These are phyloP conservation scores for Filosporella fistucella DNA, from an alignment of 495 filamentous ascomycete genomes.

Conservation along the genomic window DNA sequence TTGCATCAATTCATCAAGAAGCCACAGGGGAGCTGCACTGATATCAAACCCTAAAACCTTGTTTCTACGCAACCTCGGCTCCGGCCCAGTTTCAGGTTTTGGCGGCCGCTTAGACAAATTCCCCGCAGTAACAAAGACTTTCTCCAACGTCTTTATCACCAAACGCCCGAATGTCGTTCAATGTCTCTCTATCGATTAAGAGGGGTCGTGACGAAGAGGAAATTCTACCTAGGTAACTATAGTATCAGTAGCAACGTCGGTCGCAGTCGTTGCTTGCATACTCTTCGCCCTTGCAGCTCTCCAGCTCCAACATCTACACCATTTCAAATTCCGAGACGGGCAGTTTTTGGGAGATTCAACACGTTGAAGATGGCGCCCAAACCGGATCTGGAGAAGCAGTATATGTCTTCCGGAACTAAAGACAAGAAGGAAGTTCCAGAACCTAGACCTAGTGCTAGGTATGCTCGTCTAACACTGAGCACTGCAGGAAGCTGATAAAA, in stretches of 20 bases:
- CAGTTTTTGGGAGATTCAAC: too few relatives aligned
- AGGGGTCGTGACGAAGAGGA: background rate
- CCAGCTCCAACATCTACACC: background rate
- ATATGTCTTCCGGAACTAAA: slow-evolving; percentile 19
- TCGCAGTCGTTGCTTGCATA: too few relatives aligned
- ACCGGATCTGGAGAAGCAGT: slow-evolving; percentile 18
- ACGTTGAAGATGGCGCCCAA: slow-evolving; percentile 9
- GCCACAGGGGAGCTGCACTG: too few relatives aligned
- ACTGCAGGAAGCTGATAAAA: background rate
- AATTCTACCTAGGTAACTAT: background rate
- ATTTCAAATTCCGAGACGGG: too few relatives aligned
- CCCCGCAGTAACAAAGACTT: too few relatives aligned
- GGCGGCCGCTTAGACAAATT: too few relatives aligned
- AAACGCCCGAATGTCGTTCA: slow-evolving; percentile 5
- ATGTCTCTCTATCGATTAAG: slow-evolving; percentile 12
- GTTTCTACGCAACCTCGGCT: too few relatives aligned
- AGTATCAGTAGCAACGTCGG: background rate
- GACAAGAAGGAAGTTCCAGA: slow-evolving; percentile 13
- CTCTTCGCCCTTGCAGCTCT: too few relatives aligned
- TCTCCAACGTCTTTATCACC: too few relatives aligned
- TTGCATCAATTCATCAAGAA: too few relatives aligned
- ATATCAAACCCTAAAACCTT: too few relatives aligned
- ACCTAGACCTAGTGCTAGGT: slow-evolving; percentile 35
- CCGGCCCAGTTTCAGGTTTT: too few relatives aligned
- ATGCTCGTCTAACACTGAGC: slow-evolving; percentile 1